Base-by-base conservation (phyloP, 495 filamentous ascomycete species). In the Neurospora tetrasperma region DNA sequence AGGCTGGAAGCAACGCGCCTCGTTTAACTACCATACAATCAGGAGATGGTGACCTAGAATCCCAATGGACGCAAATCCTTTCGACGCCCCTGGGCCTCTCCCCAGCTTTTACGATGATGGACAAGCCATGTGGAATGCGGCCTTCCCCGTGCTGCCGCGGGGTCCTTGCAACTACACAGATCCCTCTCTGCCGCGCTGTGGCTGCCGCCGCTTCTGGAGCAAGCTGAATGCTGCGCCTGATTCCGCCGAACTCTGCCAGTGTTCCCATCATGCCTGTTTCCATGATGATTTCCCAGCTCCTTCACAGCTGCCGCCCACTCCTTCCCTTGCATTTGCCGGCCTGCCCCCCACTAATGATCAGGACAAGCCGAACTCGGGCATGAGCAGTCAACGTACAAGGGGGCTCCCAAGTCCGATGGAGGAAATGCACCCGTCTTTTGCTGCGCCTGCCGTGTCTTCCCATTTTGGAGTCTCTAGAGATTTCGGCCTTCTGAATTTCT, bases 231-330 rank as follows among this genome's bases (percentile, higher is more conserved):
- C 48, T 2, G 41, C 71, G 2, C 38, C 73, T 5, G 81, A 82
- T 31, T 78, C 84, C 43, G 80, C 76, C n/a, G 84, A 83, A 62
- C 86, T 86, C 80, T 92, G 90, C 83, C 87, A 90, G 82, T 92
- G 90, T 76, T 87, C 86, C 16, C 90, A 92, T 78, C 90, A 92
- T 84, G 90, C 90, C 42, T 92, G 90, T 79, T 92, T 87, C 76
- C 90, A 92, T 76, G 87, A 90, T 75, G 81, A 84, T 73, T 48
- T 79, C 71, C 81, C 71, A 18, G 40, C 80, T 70, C 74, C 77
- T 18, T 73, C 71, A 43, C 79, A 78, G 42, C 44, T 77, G 71
- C 70, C 72, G 27, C 75, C 71, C 72, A 70, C 75, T 69, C 70
- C 73, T n/a, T 69, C 74, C 43, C n/a, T 70, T 18, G 62, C 73